phyloP scores from a whole-genome alignment of 2,329 filamentous ascomycete genomes.

The Cladosporium oxysporum region DNA sequence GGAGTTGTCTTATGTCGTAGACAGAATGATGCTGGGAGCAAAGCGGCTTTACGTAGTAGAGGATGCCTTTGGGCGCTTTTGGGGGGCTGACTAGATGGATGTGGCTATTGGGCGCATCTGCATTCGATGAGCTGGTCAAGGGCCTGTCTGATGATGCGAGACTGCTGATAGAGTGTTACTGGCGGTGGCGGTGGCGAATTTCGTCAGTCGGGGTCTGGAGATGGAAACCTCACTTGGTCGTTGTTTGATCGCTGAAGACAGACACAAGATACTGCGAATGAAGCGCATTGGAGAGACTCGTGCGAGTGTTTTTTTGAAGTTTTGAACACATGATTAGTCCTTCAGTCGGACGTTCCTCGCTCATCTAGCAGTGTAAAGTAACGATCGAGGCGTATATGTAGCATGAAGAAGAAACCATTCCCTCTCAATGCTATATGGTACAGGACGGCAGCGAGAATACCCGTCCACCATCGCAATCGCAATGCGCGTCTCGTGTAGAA shows the following conservation, averaged over 20 bases:
- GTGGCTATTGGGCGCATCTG: not conserved
- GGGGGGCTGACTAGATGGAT: not conserved
- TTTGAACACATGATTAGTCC: not conserved
- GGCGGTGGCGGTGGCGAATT: not conserved
- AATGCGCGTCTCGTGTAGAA: not conserved
- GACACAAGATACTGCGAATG: not conserved
- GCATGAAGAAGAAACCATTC: not conserved
- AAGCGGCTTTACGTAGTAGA: not conserved
- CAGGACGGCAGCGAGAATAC: not conserved
- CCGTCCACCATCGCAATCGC: slow-evolving; percentile 3
- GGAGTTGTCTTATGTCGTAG: not conserved
- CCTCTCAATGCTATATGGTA: slow-evolving; percentile 2
- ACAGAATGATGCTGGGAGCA: not conserved
- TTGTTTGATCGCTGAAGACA: not conserved
- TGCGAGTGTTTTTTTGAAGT: not conserved
- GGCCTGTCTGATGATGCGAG: not conserved
- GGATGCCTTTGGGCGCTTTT: not conserved
- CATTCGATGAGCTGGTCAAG: not conserved
- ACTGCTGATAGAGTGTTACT: not conserved
- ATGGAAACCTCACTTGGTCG: not conserved
- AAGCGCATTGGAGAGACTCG: not conserved
- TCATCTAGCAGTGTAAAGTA: slow-evolving; percentile 7
- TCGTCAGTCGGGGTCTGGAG: not conserved
- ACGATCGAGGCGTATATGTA: not conserved
- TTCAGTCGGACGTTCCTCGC: not conserved